Conservation (phyloP, 345 rosid species). For the Trapa incisa region DNA sequence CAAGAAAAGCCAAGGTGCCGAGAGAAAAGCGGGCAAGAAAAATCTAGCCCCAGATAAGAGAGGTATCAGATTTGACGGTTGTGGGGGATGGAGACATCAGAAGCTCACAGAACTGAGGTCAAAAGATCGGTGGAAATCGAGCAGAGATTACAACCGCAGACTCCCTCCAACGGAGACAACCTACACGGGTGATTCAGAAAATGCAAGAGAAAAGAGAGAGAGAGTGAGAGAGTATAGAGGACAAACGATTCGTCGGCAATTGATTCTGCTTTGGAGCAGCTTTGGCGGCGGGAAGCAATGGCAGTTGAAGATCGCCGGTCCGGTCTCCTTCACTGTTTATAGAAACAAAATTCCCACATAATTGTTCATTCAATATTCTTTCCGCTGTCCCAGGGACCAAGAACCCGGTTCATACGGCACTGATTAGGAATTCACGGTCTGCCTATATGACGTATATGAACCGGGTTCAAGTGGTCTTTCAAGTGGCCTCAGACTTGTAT, state of each 20-base stretch:
- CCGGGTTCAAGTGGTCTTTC: too few relatives aligned
- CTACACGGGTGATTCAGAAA: neutral
- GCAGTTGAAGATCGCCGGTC: neutral
- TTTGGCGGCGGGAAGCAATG: constrained; percentile 1
- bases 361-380: too few relatives aligned
- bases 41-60: neutral
- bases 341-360: too few relatives aligned
- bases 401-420: too few relatives aligned
- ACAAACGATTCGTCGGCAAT: neutral
- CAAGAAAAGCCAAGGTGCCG: neutral
- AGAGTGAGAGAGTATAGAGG: neutral
- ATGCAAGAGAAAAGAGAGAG: neutral
- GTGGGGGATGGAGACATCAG: neutral
- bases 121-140: neutral
- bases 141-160: neutral
- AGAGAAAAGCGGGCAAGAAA: constrained; percentile 1
- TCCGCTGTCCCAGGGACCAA: too few relatives aligned
- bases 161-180: neutral
- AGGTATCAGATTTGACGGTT: neutral
- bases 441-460: too few relatives aligned
- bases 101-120: neutral
- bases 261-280: neutral
- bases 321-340: too few relatives aligned
- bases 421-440: too few relatives aligned
- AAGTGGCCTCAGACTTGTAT: too few relatives aligned